phyloP scores from a whole-genome alignment of 2,329 filamentous ascomycete genomes.

The Colletotrichum sp. region DNA sequence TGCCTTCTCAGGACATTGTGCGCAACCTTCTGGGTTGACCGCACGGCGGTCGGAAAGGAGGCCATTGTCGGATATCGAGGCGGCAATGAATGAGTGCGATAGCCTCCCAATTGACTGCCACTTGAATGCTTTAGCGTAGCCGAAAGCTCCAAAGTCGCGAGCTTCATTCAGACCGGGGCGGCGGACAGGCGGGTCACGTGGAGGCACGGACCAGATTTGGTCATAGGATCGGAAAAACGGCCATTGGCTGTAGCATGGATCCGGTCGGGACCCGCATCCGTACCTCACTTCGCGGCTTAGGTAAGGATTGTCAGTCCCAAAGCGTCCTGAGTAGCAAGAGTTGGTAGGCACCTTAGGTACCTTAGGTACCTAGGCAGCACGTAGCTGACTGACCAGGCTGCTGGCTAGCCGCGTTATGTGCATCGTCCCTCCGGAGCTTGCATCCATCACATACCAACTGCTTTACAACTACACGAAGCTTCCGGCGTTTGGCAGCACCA shows the following conservation, averaged over 20 bases:
- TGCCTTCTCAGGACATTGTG: constrained; percentile 56
- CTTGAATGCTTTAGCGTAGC: not conserved
- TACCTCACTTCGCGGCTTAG: not conserved
- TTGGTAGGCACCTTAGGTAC: not conserved
- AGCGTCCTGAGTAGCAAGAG: not conserved
- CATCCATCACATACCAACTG: constrained; percentile 4
- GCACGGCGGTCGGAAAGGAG: constrained; percentile 61
- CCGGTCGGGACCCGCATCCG: not conserved
- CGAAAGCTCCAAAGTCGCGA: constrained; percentile 13
- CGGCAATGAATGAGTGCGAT: constrained; percentile 6
- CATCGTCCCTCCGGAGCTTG: constrained; percentile 17
- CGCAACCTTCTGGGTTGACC: constrained; percentile 54
- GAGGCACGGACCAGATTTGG: not conserved
- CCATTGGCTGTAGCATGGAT: not conserved
- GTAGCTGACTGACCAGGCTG: constrained; percentile 36
- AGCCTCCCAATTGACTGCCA: constrained; percentile 26
- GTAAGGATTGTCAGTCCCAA: not conserved
- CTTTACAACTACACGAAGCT: not conserved
- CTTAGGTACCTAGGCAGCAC: not conserved
- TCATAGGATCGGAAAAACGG: constrained; percentile 16
- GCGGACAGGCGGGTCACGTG: constrained; percentile 12
- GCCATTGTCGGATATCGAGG: constrained; percentile 44
- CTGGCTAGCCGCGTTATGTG: constrained; percentile 40
- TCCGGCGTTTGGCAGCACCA: not conserved
- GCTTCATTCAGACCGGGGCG: constrained; percentile 11